Evolutionary conservation across 169 alveolate species (phyloP).

Genomic region (Cardiosporidium cionae): DNA sequence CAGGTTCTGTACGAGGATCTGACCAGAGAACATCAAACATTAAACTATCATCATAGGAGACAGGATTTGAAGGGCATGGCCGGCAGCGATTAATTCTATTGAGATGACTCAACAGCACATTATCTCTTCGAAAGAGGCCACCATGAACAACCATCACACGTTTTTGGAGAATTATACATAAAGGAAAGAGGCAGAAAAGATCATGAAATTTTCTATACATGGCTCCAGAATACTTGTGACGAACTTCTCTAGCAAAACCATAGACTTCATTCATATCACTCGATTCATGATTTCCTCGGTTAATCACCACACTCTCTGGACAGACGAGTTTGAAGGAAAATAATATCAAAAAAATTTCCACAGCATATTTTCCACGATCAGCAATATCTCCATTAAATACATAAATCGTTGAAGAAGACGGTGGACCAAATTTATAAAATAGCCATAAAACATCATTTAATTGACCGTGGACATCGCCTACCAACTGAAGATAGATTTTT

Average conservation of each 20-base stretch:
- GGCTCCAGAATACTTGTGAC: conserved; percentile 71
- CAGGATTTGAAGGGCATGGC: conserved; percentile 74
- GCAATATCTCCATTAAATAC: conserved; percentile 85
- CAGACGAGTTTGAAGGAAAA: conserved; percentile 71
- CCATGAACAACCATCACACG: conserved; percentile 76
- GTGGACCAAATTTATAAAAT: conserved; percentile 76
- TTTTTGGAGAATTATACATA: conserved; percentile 68
- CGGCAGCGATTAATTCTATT: conserved; percentile 65
- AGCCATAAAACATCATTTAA: conserved; percentile 77
- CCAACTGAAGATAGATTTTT: conserved; percentile 4
- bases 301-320: conserved; percentile 68
- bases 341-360: conserved; percentile 68
- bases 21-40: conserved; percentile 84
- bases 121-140: conserved; percentile 75
- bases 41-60: conserved; percentile 62
- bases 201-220: conserved; percentile 73
- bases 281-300: conserved; percentile 82
- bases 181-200: conserved; percentile 68
- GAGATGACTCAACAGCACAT: conserved; percentile 64
- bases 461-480: conserved; percentile 84
- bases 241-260: conserved; percentile 64
- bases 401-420: conserved; percentile 67
- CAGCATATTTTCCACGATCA: conserved; percentile 75
- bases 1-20: conserved; percentile 73
- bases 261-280: conserved; percentile 81